Base-by-base conservation (phyloP, 306 rosid species). In the Quercus parvula region DNA sequence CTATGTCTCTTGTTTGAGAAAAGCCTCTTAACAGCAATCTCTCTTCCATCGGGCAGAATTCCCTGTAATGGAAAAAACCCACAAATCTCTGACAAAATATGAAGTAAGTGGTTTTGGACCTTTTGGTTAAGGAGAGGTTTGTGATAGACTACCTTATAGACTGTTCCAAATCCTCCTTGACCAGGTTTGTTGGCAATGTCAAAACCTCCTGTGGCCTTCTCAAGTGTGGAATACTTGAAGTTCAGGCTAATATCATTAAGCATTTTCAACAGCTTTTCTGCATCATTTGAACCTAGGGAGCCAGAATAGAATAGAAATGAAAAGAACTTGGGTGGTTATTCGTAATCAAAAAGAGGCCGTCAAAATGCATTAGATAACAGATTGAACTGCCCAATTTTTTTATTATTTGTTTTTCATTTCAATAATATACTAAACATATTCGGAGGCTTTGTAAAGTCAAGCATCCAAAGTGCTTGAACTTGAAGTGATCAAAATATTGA, bases 91-190 rank as follows among this genome's bases (percentile, higher is more conserved):
- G 31, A 59, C 27, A 70, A 24, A 75, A 58, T 71, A 72, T 75
- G 49, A 22, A 18, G 69, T 25, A 77, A 74, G 46, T 75, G 31
- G 25, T 30, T 46, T 31, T 27, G 46, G 31, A 38, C 11, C 46
- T 35, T 24, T 66, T 67, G 58, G 30, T 38, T 38, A 38, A 38
- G 46, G 46, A 3, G 55, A 80, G 77, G 84, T 56, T 18, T 56
- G 25, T 28, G 71, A 74, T 31, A 76, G 24, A 19, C 7, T 85
- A 96, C 99, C 88, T 90, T 96, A 61, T 96, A 96, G 72, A 96
- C 98, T 58, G 98, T 82, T 83, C 98, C 98, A 64, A 93, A 96
- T 46, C 99, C 99, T 81, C 98, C 99, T 75, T 91, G 99, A 30
- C 99, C 98, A 55, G 93, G 88, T 87, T 91, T 95, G 89, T 93